A percentile compares a stretch with the other conserved stretches of the same genome.
Conservation (phyloP, 371 early-diverging fungal species). For the Mortierella polycephala region DNA sequence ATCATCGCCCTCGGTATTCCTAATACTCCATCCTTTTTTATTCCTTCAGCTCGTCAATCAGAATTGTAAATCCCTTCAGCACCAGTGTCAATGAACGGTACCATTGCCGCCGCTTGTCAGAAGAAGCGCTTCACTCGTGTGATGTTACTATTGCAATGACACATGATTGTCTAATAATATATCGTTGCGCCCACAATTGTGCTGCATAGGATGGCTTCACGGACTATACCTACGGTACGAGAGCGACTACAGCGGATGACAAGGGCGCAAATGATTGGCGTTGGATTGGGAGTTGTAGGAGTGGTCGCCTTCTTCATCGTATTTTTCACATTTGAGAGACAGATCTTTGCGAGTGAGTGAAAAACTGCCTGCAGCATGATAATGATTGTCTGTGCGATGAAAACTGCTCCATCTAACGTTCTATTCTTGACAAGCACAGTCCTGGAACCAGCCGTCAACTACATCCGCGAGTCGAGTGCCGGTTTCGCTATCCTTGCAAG, state of each 20-base stretch:
- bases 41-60: neutral
- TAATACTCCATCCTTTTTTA: neutral
- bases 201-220: conserved; percentile 7
- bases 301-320: conserved; percentile 20
- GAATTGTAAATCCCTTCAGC: neutral
- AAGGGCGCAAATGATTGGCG: conserved; percentile 1
- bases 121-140: too few relatives aligned
- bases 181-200: neutral
- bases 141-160: too few relatives aligned
- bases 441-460: conserved; percentile 37
- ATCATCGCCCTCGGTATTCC: too few relatives aligned
- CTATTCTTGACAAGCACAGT: neutral
- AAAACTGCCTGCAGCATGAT: neutral
- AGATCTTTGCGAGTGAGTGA: conserved; percentile 35
- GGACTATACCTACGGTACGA: conserved; percentile 17
- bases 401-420: neutral
- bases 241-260: conserved; percentile 21
- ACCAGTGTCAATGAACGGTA: too few relatives aligned
- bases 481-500: conserved; percentile 23
- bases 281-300: neutral
- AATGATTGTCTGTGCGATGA: neutral
- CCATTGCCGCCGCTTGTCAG: too few relatives aligned
- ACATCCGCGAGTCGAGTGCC: conserved; percentile 20
- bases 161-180: too few relatives aligned
- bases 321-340: conserved; percentile 37